phyloP scores from a whole-genome alignment of 2,329 filamentous ascomycete species.

The Colletotrichum sp. region DNA sequence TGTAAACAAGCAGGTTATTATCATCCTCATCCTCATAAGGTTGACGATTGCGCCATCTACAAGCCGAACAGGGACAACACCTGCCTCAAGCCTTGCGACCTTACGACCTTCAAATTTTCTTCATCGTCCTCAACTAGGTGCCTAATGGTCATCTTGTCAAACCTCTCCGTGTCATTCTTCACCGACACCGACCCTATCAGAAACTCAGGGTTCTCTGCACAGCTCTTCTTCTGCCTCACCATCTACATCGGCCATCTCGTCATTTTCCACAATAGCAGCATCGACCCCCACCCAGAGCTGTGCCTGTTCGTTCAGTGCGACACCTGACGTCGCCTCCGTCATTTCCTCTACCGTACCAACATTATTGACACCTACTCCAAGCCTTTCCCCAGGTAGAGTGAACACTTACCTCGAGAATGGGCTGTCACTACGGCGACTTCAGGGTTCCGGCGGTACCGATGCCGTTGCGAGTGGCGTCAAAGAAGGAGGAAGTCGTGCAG shows the following conservation, averaged over 20 bases:
- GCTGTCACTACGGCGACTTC: background rate
- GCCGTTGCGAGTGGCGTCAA: background rate
- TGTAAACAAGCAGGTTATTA: background rate
- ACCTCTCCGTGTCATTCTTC: background rate
- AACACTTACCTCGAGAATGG: rapidly evolving
- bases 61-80: background rate
- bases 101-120: background rate
- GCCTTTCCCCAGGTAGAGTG: background rate
- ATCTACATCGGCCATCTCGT: background rate
- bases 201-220: background rate
- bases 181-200: background rate
- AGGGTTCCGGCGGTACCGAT: background rate
- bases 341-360: background rate
- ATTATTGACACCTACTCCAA: background rate
- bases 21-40: background rate
- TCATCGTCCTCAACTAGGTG: background rate
- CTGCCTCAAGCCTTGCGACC: background rate
- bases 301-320: background rate
- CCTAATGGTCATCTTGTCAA: background rate
- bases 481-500: background rate
- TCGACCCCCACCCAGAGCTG: rapidly evolving
- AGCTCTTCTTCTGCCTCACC: background rate
- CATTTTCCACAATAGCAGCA: background rate
- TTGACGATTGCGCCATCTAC: background rate
- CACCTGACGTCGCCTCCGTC: background rate